Evolutionary conservation across 345 rosid genomes (phyloP), one percentile per base, ranked within the genome.

Genomic region (Limnanthes douglasii): DNA sequence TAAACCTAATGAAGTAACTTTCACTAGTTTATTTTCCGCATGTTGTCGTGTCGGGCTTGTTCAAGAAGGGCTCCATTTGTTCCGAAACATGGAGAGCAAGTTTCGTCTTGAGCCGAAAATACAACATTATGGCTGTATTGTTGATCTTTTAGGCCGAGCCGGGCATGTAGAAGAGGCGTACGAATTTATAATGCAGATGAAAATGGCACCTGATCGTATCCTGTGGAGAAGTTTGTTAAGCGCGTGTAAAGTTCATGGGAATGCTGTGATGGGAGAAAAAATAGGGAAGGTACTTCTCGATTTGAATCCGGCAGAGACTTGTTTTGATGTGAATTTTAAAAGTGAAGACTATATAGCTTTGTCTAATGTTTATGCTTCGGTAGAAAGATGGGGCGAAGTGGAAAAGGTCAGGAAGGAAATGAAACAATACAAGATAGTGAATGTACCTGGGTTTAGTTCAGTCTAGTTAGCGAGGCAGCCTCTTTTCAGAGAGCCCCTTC

Each of bases 11-110:
- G 53, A 46, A 27, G 54, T 62, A 29, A 73, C 83, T 43, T 70
- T 70, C 63, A 70, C 69, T 41, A 65, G 75, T 66, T 60, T 73
- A 53, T 61, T 77, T 28, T 65, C 72, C 2, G 76, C 74, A 38
- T 73, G 68, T 28, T 68, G 74, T 34, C 84, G 63, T 44, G 46
- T 61, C 0, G 72, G 77, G 28, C 72, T 66, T 17, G 61, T 65
- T 21, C 51, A 61, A 51, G 69, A 63, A 51, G 80, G 84, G 7
- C 56, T 74, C 12, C 52, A 48, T 19, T 48, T 78, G 48, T 74
- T 78, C 40, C 38, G 39, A 38, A 51, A 19, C 31, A 67, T 67
- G 71, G 16, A 31, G 34, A 37, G 37, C 6, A 59, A 51, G 39
- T 67, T 24, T n/a, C 50, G 60, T 25, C 23, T 69, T 17, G 50